These are phyloP conservation scores for Athelia sp. DNA, from an alignment of 1,284 basidiomycete species.

Conservation along the genomic window DNA sequence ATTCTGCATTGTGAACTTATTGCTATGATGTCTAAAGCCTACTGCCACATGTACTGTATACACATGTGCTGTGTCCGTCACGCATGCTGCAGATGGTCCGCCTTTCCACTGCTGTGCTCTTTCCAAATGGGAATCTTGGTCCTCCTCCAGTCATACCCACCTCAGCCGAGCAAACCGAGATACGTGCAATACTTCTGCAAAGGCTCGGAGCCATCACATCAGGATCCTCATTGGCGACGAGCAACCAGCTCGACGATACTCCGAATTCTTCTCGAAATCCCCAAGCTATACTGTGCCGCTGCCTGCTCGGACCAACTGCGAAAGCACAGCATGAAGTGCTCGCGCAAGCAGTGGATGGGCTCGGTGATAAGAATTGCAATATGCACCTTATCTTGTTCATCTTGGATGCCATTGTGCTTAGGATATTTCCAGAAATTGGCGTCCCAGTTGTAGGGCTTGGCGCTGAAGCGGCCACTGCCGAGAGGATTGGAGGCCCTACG, in stretches of 20 bases:
- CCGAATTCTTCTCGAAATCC: neutral
- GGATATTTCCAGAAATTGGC: constrained; percentile 64
- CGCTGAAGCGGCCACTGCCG: neutral
- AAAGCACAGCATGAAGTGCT: constrained; percentile 32
- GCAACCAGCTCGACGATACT: neutral
- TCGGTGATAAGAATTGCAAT: constrained; percentile 58
- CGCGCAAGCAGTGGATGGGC: constrained; percentile 47
- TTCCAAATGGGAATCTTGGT: constrained; percentile 78
- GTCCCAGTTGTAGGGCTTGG: constrained; percentile 8
- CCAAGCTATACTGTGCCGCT: constrained; percentile 25
- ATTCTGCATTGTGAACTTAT: constrained; percentile 3
- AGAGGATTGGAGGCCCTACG: neutral
- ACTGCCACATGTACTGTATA: constrained; percentile 57
- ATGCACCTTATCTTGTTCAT: constrained; percentile 60
- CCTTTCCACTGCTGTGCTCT: constrained; percentile 58
- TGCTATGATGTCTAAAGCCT: constrained; percentile 32
- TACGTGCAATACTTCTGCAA: constrained; percentile 47
- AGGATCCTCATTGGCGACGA: neutral
- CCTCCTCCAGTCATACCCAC: constrained; percentile 63
- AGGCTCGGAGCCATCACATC: constrained; percentile 41
- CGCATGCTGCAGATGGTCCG: constrained; percentile 44
- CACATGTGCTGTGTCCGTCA: constrained; percentile 46
- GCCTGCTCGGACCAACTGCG: constrained; percentile 45
- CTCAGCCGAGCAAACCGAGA: constrained; percentile 57
- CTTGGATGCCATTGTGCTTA: constrained; percentile 56